Evolutionary conservation across 2,329 filamentous ascomycete species (phyloP), one percentile per base, ranked within the genome.

Genomic region (Ceratocystis variospora): DNA sequence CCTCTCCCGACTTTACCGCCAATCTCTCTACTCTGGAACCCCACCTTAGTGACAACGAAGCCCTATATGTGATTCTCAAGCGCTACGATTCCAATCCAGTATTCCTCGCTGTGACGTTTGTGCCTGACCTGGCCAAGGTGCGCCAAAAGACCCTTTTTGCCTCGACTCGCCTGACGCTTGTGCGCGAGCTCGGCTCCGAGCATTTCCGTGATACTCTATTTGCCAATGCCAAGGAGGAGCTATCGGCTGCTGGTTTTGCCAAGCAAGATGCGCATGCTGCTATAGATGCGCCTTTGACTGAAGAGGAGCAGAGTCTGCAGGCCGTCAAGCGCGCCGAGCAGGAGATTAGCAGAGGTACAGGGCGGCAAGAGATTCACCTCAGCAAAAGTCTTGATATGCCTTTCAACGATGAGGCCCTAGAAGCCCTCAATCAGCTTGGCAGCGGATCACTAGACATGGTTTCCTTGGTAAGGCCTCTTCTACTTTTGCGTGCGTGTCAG

Each of bases 101-200:
- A 70, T 84, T 91, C 69, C 77, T 88, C 31, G 87, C 86, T 59
- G 78, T 92, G 45, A 90, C 88, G 45, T 94, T 91, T 74, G 85
- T 94, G 5, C 90, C 89, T 31, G 88, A 93, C 75, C 73, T 83
- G 0, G 89, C 89, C 48, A 87, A 87, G 33, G 89, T 94, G 66
- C 85, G 89, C 48, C 87, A 90, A 74, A 94, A 94, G 80, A 94
- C 90, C 87, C 82, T 94, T 25, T 92, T 93, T 74, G 89, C 89
- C 5, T 83, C 85, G 28, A 92, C 89, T 33, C 83, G 88, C 8
- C 79, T 92, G 71, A 89, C 88, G 0, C 80, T 94, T 0, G 82
- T 87, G 62, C 83, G 89, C 53, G 88, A 93, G 76, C 79, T 94
- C 8, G 89, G 90, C 59, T 83, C 84, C 65, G 89, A 94, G 74